Percentiles rank a stretch among this genome's conserved stretches.
Evolutionary conservation across 805 yeast genomes (phyloP).

Genomic region (Grigorovia transvaalensis): DNA sequence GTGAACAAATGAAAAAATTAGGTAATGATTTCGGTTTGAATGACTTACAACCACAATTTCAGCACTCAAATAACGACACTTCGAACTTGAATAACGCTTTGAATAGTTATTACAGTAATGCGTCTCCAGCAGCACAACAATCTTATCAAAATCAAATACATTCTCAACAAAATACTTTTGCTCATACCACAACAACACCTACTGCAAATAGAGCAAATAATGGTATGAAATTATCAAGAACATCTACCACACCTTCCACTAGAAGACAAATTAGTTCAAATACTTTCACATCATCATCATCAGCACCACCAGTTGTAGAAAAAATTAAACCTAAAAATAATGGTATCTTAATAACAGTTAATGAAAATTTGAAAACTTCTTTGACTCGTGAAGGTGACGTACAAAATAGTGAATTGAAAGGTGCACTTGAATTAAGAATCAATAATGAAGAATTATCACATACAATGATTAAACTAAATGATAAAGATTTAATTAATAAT

Average conservation of each 20-base stretch:
- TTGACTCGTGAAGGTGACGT: conserved; percentile 77
- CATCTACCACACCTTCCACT: neutral
- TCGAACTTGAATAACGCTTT: conserved; percentile 25
- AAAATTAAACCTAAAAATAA: conserved; percentile 39
- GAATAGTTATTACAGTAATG: conserved; percentile 29
- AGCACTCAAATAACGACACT: conserved; percentile 17
- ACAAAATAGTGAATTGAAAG: conserved; percentile 66
- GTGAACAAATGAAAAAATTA: conserved; percentile 38
- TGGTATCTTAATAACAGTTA: conserved; percentile 69
- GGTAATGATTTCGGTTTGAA: conserved; percentile 17
- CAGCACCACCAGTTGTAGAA: conserved; percentile 5
- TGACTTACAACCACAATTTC: conserved; percentile 8
- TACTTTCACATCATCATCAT: neutral
- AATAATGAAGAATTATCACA: conserved; percentile 63
- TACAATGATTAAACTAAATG: conserved; percentile 49
- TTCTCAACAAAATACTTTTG: conserved; percentile 7
- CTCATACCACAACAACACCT: conserved; percentile 1
- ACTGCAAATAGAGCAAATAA: conserved; percentile 5
- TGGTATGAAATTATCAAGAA: conserved; percentile 20
- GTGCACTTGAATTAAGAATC: conserved; percentile 81
- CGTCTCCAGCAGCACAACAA: conserved; percentile 31
- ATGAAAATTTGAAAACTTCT: conserved; percentile 69
- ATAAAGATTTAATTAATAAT: conserved; percentile 36
- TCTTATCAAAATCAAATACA: conserved; percentile 19
- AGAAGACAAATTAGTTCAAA: neutral